A percentile compares a stretch with the other conserved stretches of the same genome.
Conservation (phyloP, 495 filamentous ascomycete genomes). For the Xylona heveae region DNA sequence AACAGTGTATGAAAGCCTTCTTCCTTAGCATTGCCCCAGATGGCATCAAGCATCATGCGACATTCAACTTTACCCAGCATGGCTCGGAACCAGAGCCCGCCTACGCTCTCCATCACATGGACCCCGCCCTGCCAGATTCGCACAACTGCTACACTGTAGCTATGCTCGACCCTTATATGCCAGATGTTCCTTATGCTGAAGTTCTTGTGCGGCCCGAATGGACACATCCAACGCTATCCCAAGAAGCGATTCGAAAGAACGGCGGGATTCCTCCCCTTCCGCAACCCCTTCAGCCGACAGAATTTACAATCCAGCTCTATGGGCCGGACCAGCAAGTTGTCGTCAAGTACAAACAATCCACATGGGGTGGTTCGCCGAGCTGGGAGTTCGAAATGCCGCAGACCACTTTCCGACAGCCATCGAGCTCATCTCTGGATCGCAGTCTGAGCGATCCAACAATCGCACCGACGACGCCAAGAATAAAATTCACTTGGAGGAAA, state of each 20-base stretch:
- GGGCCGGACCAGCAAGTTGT: slow-evolving; percentile 72
- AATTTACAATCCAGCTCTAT: slow-evolving; percentile 74
- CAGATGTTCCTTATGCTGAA: slow-evolving; percentile 69
- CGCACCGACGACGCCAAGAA: slow-evolving; percentile 50
- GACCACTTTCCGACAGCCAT: slow-evolving; percentile 62
- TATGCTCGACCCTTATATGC: slow-evolving; percentile 62
- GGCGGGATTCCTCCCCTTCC: slow-evolving; percentile 44
- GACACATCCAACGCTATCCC: slow-evolving; percentile 58
- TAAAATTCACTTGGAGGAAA: slow-evolving; percentile 79
- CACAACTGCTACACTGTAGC: slow-evolving; percentile 74
- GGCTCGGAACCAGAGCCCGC: slow-evolving; percentile 59
- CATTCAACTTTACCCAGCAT: slow-evolving; percentile 55
- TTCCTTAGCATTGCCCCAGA: slow-evolving; percentile 29
- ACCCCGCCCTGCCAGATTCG: slow-evolving; percentile 42
- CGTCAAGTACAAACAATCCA: slow-evolving; percentile 46
- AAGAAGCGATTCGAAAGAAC: slow-evolving; percentile 57
- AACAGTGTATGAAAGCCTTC: too few species aligned
- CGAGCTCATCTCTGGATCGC: slow-evolving; percentile 52
- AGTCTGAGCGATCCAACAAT: slow-evolving; percentile 43
- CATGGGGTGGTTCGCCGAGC: slow-evolving; percentile 53
- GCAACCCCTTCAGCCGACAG: slow-evolving; percentile 54
- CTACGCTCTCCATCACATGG: slow-evolving; percentile 55
- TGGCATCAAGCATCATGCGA: slow-evolving; percentile 28
- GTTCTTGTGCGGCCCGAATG: slow-evolving; percentile 69
- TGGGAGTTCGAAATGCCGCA: slow-evolving; percentile 93